These are phyloP conservation scores for Hypoxylon lenormandii DNA, from an alignment of 495 filamentous ascomycete genomes.

Conservation along the genomic window DNA sequence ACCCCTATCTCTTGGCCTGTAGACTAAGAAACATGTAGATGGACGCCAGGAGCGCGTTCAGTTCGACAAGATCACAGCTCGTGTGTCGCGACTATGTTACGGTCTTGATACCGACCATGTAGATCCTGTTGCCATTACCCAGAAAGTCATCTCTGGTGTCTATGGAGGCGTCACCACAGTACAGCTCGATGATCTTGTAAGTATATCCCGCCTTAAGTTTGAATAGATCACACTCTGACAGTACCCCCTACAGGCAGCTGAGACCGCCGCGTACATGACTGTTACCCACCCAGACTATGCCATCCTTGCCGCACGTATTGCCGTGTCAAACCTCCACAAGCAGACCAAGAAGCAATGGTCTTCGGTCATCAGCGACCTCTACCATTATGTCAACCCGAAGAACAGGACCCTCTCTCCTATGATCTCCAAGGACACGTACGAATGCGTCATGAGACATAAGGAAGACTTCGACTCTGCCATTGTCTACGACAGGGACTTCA, in stretches of 20 bases:
- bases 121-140: conserved; percentile 96
- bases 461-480: conserved; percentile 98
- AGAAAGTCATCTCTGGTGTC: conserved; percentile 99
- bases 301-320: conserved; percentile 97
- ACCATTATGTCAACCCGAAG: conserved; percentile 96
- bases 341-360: conserved; percentile 99
- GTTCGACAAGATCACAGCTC: conserved; percentile 99
- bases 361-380: conserved; percentile 88
- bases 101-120: conserved; percentile 96
- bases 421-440: conserved; percentile 89
- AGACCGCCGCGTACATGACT: conserved; percentile 99
- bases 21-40: conserved; percentile 68
- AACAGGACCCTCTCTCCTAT: conserved; percentile 86
- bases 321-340: conserved; percentile 99
- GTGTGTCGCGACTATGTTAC: conserved; percentile 96
- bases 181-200: conserved; percentile 94
- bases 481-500: conserved; percentile 98
- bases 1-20: neutral
- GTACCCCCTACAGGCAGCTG: conserved; percentile 76
- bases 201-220: conserved; percentile 43
- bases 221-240: conserved; percentile 17
- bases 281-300: conserved; percentile 99
- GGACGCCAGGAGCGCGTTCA: conserved; percentile 99
- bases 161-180: conserved; percentile 97
- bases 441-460: conserved; percentile 91